phyloP scores from a whole-genome alignment of 1,284 basidiomycete species.

The Boletus sp. region DNA sequence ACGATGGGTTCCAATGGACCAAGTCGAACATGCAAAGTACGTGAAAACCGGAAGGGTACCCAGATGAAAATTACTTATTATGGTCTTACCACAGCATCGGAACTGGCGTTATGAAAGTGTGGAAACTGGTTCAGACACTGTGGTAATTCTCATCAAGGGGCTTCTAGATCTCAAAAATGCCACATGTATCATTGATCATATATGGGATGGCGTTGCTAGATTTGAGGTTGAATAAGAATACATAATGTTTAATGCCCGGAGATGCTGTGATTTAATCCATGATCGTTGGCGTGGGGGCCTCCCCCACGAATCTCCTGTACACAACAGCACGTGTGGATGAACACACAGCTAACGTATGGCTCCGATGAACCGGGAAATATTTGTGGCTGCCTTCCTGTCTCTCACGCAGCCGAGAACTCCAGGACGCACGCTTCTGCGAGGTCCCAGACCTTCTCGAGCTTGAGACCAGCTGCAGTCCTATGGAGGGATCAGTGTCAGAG shows the following conservation, averaged over 20 bases:
- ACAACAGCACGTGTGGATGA: slow-evolving; percentile 16
- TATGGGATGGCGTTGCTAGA: neutral
- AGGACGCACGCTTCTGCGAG: slow-evolving; percentile 30
- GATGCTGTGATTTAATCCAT: neutral
- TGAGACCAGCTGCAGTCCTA: slow-evolving; percentile 18
- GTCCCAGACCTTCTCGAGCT: slow-evolving; percentile 37
- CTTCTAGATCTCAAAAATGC: neutral
- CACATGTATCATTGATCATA: neutral
- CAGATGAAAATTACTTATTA: neutral
- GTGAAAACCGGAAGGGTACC: slow-evolving; percentile 27
- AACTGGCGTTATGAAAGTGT: slow-evolving; percentile 62
- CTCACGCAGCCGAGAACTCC: slow-evolving; percentile 29
- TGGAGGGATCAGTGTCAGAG: slow-evolving; percentile 5
- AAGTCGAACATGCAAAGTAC: slow-evolving; percentile 64
- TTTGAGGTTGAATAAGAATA: neutral
- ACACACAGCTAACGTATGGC: slow-evolving; percentile 6
- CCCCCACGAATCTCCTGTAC: neutral
- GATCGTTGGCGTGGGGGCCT: neutral
- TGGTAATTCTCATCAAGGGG: slow-evolving; percentile 17
- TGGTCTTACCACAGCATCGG: slow-evolving; percentile 44
- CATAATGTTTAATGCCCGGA: neutral
- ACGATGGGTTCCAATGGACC: slow-evolving; percentile 54
- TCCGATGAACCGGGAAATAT: neutral
- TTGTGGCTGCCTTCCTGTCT: neutral
- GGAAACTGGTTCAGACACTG: slow-evolving; percentile 41